Evolutionary conservation across 1,284 basidiomycete species (phyloP).

Genomic region (Irpex sp.): DNA sequence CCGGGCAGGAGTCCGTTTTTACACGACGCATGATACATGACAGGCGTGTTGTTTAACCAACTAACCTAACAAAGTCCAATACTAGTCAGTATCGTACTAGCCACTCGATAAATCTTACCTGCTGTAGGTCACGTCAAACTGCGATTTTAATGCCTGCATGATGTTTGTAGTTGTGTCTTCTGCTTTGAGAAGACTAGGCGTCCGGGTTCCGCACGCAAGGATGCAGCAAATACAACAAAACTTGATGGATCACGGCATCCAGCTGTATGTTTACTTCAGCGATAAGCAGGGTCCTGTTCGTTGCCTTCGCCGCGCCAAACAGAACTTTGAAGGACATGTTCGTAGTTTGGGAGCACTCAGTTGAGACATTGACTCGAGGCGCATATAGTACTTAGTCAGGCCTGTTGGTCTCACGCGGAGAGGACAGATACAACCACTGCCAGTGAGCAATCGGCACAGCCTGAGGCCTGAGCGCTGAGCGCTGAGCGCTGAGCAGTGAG

Average conservation of each 20-base stretch:
- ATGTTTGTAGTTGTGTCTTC: too few species aligned
- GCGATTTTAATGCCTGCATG: too few species aligned
- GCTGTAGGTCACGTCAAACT: too few species aligned
- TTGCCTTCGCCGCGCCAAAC: constrained; percentile 71
- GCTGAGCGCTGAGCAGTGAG: too few species aligned
- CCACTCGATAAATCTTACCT: too few species aligned
- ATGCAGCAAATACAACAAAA: constrained; percentile 71
- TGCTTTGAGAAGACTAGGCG: too few species aligned
- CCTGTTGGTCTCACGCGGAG: constrained; percentile 71
- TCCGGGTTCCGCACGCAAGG: constrained; percentile 53
- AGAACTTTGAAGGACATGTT: constrained; percentile 61
- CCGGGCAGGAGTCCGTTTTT: too few species aligned
- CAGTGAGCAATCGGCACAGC: constrained; percentile 52
- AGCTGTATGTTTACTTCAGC: constrained; percentile 62
- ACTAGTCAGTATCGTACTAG: too few species aligned
- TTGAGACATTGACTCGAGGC: constrained; percentile 79
- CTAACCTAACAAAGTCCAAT: too few species aligned
- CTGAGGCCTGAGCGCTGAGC: too few species aligned
- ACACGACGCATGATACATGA: too few species aligned
- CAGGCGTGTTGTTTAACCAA: too few species aligned
- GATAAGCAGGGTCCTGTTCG: constrained; percentile 82
- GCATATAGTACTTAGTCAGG: constrained; percentile 88
- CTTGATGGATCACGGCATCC: constrained; percentile 51
- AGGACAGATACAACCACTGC: constrained; percentile 80
- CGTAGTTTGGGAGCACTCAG: constrained; percentile 61